Conservation (phyloP, 495 filamentous ascomycete genomes). For the Pseudoneurospora amorphoporcata region DNA sequence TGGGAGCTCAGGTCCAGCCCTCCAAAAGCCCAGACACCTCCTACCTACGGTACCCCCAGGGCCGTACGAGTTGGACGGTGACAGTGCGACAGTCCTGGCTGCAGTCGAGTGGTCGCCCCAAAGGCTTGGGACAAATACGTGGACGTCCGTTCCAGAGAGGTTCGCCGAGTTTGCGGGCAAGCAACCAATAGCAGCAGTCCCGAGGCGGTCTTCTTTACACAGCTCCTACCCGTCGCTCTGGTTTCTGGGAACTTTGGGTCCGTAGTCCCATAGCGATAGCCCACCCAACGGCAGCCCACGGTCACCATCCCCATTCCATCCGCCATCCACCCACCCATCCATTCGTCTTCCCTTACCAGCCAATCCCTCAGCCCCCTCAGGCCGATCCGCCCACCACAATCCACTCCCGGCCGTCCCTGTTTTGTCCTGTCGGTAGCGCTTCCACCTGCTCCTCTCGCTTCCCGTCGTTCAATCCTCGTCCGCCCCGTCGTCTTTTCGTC, state of each 20-base stretch:
- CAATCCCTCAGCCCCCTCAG: background rate
- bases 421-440: background rate
- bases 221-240: slow-evolving; percentile 19
- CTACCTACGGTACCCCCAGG: background rate
- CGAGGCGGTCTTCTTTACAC: slow-evolving; percentile 8
- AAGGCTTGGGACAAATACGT: slow-evolving; percentile 1
- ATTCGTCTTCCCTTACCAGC: background rate
- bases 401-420: background rate
- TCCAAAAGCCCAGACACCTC: background rate
- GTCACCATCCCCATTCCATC: slow-evolving; percentile 1
- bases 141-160: background rate
- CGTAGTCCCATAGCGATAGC: slow-evolving; percentile 1
- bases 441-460: background rate
- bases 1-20: background rate
- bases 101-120: slow-evolving; percentile 19
- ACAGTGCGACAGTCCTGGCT: slow-evolving; percentile 9
- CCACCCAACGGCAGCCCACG: background rate
- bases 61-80: background rate
- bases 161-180: background rate
- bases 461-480: background rate
- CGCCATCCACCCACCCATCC: background rate
- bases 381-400: background rate
- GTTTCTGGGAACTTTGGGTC: slow-evolving; percentile 23
- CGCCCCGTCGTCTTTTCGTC: background rate
- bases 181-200: slow-evolving; percentile 19